Percentiles rank a stretch among this genome's conserved stretches.
phyloP scores from a whole-genome alignment of 2,329 filamentous ascomycete species.

The Monosporascus sp. region DNA sequence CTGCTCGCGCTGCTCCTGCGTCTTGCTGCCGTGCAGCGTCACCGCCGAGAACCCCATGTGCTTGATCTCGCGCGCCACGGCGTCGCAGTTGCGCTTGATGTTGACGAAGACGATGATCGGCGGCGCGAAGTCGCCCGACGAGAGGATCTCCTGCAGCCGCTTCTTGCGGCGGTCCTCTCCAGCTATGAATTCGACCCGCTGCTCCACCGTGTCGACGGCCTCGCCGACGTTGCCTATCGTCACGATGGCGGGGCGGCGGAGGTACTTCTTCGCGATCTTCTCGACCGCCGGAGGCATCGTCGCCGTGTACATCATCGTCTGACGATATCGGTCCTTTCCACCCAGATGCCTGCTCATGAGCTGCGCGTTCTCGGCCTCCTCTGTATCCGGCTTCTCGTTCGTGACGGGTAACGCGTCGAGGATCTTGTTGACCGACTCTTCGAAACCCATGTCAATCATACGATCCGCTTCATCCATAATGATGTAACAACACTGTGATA shows the following conservation, averaged over 20 bases:
- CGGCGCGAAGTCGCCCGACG: constrained; percentile 70
- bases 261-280: constrained; percentile 93
- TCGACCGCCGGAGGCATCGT: constrained; percentile 94
- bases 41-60: constrained; percentile 86
- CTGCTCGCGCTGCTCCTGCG: constrained; percentile 94
- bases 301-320: constrained; percentile 99
- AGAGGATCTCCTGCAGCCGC: constrained; percentile 84
- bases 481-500: constrained; percentile 95
- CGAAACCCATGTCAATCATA: constrained; percentile 98
- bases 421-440: constrained; percentile 96
- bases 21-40: constrained; percentile 92
- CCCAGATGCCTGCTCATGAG: constrained; percentile 80
- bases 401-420: constrained; percentile 85
- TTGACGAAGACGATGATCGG: constrained; percentile 99
- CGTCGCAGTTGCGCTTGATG: constrained; percentile 98
- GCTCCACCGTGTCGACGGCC: constrained; percentile 95
- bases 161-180: constrained; percentile 97
- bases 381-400: constrained; percentile 93
- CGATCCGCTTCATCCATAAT: constrained; percentile 99
- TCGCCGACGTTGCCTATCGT: constrained; percentile 93
- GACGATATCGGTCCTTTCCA: constrained; percentile 74
- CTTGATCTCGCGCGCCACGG: constrained; percentile 89
- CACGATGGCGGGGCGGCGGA: constrained; percentile 86
- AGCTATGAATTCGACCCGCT: constrained; percentile 84
- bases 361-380: constrained; percentile 78